Percentiles rank a stretch among this genome's conserved stretches.
phyloP scores from a whole-genome alignment of 108 stramenopile species.

The Poteriospumella lacustris region DNA sequence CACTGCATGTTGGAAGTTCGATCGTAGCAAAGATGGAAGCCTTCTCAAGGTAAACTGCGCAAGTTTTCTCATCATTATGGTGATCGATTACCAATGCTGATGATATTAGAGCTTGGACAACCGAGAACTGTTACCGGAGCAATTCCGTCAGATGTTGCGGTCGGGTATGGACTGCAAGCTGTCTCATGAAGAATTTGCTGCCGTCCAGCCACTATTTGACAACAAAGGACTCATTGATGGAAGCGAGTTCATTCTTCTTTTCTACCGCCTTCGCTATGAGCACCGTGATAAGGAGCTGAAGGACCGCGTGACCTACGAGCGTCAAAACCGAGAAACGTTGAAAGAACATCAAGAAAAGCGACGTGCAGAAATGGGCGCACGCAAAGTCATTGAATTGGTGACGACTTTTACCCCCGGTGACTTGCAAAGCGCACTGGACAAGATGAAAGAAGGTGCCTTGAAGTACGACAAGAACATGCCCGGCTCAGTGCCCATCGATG shows the following conservation, averaged over 20 bases:
- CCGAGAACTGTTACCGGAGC: neutral
- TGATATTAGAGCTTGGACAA: neutral
- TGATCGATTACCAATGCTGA: neutral
- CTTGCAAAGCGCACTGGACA: neutral
- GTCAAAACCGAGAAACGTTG: neutral
- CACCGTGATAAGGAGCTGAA: neutral
- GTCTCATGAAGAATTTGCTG: neutral
- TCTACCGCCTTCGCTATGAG: conserved; percentile 16
- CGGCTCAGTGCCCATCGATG: neutral
- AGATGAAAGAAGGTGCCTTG: conserved; percentile 12
- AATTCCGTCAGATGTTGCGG: conserved; percentile 13
- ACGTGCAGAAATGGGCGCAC: neutral
- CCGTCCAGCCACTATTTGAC: neutral
- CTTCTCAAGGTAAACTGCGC: neutral
- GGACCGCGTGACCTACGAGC: neutral
- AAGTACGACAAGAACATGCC: conserved; percentile 20
- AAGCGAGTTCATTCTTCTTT: conserved; percentile 1
- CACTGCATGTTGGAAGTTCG: conserved; percentile 7
- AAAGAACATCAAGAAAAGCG: neutral
- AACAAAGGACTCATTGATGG: conserved; percentile 16
- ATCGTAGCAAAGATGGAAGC: neutral
- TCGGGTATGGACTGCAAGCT: conserved; percentile 3
- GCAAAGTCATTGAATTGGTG: neutral
- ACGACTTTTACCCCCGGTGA: neutral
- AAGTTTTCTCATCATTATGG: neutral